phyloP scores from a whole-genome alignment of 2,329 filamentous ascomycete genomes.

The Chrysoporthe puriensis region DNA sequence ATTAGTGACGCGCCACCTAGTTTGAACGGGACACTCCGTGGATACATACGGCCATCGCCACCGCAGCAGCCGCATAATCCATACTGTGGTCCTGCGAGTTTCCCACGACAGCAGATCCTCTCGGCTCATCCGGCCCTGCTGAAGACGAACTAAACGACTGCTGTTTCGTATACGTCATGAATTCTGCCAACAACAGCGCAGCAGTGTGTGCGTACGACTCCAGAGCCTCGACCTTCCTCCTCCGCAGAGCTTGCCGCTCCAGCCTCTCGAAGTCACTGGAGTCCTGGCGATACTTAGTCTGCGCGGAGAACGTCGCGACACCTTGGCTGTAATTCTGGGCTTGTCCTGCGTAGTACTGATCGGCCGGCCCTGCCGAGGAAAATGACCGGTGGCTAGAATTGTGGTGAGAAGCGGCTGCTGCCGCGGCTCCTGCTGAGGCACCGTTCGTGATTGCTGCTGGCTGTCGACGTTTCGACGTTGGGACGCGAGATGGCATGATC shows the following conservation, averaged over 20 bases:
- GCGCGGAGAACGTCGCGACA: neutral
- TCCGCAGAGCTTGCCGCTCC: slow-evolving; percentile 24
- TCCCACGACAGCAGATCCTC: neutral
- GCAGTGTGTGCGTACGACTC: slow-evolving; percentile 25
- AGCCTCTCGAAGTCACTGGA: slow-evolving; percentile 10
- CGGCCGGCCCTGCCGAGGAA: neutral
- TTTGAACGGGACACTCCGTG: neutral
- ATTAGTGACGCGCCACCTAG: neutral
- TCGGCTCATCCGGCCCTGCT: neutral
- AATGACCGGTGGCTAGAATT: neutral
- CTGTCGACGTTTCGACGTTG: neutral
- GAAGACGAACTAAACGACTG: neutral
- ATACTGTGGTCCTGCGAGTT: neutral
- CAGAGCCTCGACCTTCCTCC: slow-evolving; percentile 27
- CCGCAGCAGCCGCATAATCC: slow-evolving; percentile 6
- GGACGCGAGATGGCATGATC: neutral
- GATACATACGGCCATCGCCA: slow-evolving; percentile 10
- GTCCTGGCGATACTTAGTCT: neutral
- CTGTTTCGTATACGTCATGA: slow-evolving; percentile 12
- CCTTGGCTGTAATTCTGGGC: neutral
- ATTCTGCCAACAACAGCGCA: slow-evolving; percentile 25
- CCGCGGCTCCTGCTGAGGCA: neutral
- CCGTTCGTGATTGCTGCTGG: neutral
- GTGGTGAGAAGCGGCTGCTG: neutral
- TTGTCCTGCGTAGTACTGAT: neutral